These are phyloP conservation scores for Paraphoma chrysanthemicola DNA, from an alignment of 2,329 filamentous ascomycete species.

Conservation along the genomic window DNA sequence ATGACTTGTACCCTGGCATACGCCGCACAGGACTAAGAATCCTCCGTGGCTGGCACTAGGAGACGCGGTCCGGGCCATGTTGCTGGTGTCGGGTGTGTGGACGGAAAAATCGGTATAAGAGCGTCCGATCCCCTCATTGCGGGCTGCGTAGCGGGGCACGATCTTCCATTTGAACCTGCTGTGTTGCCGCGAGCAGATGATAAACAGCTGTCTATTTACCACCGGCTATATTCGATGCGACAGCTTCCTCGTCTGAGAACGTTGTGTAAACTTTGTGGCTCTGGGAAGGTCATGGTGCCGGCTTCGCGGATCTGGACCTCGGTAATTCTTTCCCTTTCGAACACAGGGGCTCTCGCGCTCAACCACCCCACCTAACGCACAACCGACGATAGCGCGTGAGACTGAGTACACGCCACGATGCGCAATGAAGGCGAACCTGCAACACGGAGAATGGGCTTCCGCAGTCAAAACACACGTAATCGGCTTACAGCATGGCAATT, in stretches of 20 bases:
- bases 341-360: too few relatives aligned
- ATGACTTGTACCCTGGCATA: background rate
- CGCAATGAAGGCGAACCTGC: too few relatives aligned
- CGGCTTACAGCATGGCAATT: too few relatives aligned
- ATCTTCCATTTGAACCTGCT: background rate
- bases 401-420: too few relatives aligned
- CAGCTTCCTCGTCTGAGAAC: background rate
- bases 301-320: background rate
- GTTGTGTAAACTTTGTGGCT: background rate
- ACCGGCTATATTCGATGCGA: background rate
- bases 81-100: constrained; percentile 18
- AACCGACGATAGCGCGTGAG: too few relatives aligned
- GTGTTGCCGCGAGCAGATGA: background rate
- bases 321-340: too few relatives aligned
- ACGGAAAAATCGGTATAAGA: constrained; percentile 29
- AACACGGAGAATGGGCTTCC: too few relatives aligned
- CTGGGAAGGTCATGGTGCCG: background rate
- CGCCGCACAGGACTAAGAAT: background rate
- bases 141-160: constrained; percentile 12
- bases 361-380: too few relatives aligned
- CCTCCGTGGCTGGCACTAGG: constrained; percentile 14
- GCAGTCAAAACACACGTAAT: too few relatives aligned
- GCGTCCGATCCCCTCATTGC: constrained; percentile 10
- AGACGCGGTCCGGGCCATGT: constrained; percentile 24
- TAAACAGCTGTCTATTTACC: background rate